phyloP scores from a whole-genome alignment of 75 land plant species.

The Cunninghamia lanceolata region DNA sequence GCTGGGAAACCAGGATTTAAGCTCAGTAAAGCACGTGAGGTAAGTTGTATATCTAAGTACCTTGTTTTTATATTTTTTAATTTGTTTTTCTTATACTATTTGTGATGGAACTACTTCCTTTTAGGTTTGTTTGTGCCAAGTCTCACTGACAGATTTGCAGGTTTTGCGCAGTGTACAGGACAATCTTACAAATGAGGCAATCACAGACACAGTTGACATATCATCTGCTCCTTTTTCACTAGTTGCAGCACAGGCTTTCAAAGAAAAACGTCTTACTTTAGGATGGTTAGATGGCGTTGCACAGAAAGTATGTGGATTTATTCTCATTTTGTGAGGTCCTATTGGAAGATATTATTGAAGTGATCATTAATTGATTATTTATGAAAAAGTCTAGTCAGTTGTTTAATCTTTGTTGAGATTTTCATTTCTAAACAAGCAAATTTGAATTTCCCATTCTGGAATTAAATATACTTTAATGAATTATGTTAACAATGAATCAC shows the following conservation, averaged over 20 bases:
- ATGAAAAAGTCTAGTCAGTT: not conserved
- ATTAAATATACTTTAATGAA: not conserved
- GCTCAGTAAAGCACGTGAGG: constrained; percentile 65
- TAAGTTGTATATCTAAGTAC: constrained; percentile 25
- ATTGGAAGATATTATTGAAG: not conserved
- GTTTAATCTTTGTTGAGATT: not conserved
- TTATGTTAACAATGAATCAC: not conserved
- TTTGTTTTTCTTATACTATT: not conserved
- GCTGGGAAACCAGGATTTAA: constrained; percentile 62
- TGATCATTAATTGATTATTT: not conserved
- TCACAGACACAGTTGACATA: not conserved
- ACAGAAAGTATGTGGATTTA: constrained; percentile 42
- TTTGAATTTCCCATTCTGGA: not conserved
- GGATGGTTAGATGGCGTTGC: constrained; percentile 81
- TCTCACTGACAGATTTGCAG: constrained; percentile 17
- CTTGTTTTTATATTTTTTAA: not conserved
- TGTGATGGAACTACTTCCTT: not conserved
- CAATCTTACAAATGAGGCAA: constrained; percentile 21
- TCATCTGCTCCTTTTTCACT: not conserved
- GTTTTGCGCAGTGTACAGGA: constrained; percentile 56
- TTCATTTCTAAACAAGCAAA: not conserved
- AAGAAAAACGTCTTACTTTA: constrained; percentile 50
- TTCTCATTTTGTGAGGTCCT: not conserved
- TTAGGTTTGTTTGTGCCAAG: not conserved
- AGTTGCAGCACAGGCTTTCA: constrained; percentile 38